phyloP scores from a whole-genome alignment of 306 rosid genomes.

The Lupinus albus region DNA sequence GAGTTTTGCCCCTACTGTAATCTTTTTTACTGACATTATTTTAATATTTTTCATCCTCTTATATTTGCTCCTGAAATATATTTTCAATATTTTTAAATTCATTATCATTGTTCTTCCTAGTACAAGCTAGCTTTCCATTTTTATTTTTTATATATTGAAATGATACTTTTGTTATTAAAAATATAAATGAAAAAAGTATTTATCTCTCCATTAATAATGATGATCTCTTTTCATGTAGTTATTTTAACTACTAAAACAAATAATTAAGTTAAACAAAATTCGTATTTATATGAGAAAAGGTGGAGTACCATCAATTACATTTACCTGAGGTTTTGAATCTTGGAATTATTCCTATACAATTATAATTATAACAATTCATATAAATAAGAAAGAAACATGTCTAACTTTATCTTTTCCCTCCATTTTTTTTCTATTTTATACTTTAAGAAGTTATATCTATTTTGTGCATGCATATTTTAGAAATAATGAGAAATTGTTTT shows the following conservation, averaged over 20 bases:
- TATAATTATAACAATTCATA: slow-evolving; percentile 3
- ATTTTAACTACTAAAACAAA: neutral
- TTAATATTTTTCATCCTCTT: neutral
- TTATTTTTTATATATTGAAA: too few relatives aligned
- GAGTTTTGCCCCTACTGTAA: too few relatives aligned
- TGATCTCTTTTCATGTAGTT: neutral
- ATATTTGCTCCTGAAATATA: neutral
- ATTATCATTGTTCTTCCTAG: neutral
- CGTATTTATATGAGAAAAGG: neutral
- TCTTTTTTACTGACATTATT: too few relatives aligned
- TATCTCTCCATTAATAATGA: too few relatives aligned
- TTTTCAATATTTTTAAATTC: neutral
- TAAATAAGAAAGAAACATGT: neutral
- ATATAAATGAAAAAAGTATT: too few relatives aligned
- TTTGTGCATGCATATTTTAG: neutral
- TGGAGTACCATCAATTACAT: neutral
- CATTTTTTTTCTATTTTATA: neutral
- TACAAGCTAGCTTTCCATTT: too few relatives aligned
- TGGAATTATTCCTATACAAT: neutral
- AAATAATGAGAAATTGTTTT: slow-evolving; percentile 16
- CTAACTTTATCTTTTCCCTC: neutral
- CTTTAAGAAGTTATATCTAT: neutral
- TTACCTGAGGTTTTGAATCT: neutral
- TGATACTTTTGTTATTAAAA: too few relatives aligned
- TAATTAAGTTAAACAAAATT: neutral